A percentile compares a stretch with the other conserved stretches of the same genome.
Conservation (phyloP, 2,329 filamentous ascomycete genomes). For the Raffaelea arxii region DNA sequence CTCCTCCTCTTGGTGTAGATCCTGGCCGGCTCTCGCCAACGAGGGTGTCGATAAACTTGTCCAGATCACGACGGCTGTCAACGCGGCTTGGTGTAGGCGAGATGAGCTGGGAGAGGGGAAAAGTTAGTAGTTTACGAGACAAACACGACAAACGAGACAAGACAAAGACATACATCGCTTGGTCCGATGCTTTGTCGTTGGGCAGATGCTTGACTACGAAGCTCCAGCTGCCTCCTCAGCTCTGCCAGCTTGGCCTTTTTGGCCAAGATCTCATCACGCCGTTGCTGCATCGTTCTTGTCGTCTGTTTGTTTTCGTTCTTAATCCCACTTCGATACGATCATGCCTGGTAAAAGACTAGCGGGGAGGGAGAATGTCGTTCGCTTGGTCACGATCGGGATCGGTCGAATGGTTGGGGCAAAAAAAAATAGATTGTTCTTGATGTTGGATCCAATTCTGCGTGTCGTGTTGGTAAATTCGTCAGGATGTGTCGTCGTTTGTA, state of each 20-base stretch:
- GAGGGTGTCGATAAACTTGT: slow-evolving; percentile 74
- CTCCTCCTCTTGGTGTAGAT: slow-evolving; percentile 53
- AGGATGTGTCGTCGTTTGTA: too few relatives aligned
- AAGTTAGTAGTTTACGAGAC: background rate
- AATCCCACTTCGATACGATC: too few relatives aligned
- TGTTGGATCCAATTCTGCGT: too few relatives aligned
- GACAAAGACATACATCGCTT: slow-evolving; percentile 53
- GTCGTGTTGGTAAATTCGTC: too few relatives aligned
- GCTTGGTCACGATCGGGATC: too few relatives aligned
- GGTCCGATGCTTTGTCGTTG: slow-evolving; percentile 59
- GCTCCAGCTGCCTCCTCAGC: slow-evolving; percentile 83
- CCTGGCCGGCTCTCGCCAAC: slow-evolving; percentile 68
- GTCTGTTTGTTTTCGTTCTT: too few relatives aligned
- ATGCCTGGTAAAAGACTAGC: too few relatives aligned
- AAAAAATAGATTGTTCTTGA: too few relatives aligned
- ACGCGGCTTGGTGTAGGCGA: slow-evolving; percentile 62
- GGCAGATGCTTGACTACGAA: slow-evolving; percentile 65
- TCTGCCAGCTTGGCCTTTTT: slow-evolving; percentile 97
- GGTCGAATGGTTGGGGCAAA: too few relatives aligned
- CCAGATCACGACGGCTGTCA: slow-evolving; percentile 66
- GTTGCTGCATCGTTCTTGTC: slow-evolving; percentile 63
- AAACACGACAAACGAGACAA: background rate
- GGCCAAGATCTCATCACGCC: slow-evolving; percentile 89
- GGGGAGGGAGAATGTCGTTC: too few relatives aligned
- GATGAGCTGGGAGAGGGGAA: slow-evolving; percentile 39